Evolutionary conservation across 306 rosid species (phyloP).

Genomic region (peach (Prunus persica)): DNA sequence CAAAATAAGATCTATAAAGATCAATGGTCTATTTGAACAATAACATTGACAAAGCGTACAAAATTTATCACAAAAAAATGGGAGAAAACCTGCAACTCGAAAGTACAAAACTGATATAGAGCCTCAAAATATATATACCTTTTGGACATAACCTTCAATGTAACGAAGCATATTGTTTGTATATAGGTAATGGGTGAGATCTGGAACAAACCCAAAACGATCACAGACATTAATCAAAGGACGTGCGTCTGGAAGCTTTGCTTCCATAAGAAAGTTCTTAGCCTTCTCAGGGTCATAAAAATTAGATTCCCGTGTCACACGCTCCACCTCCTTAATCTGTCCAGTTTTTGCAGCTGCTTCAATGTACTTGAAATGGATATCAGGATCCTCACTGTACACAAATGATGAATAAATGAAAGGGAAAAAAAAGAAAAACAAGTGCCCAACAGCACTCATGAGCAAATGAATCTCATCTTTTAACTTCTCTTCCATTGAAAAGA

Average conservation of each 20-base stretch:
- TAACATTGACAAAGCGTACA: background rate
- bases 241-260: slow-evolving; percentile 98
- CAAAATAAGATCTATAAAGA: background rate
- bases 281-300: slow-evolving; percentile 94
- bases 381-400: slow-evolving; percentile 94
- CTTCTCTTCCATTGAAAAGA: background rate
- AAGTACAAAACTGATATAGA: background rate
- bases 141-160: slow-evolving; percentile 98
- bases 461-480: background rate
- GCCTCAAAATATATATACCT: slow-evolving; percentile 48
- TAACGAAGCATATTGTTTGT: slow-evolving; percentile 98
- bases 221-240: slow-evolving; percentile 97
- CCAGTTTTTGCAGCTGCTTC: slow-evolving; percentile 99
- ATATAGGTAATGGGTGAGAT: slow-evolving; percentile 89
- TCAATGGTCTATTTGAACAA: background rate
- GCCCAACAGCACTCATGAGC: background rate
- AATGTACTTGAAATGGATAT: slow-evolving; percentile 96
- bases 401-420: slow-evolving; percentile 1
- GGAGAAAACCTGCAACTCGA: background rate
- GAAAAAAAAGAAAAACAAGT: background rate
- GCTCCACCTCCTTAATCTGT: slow-evolving; percentile 98
- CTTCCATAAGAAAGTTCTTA: slow-evolving; percentile 96
- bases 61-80: background rate
- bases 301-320: slow-evolving; percentile 95
- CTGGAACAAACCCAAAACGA: slow-evolving; percentile 98